These are phyloP conservation scores for Leccinum disarticulatum DNA, from an alignment of 768 basidiomycete genomes.

Conservation along the genomic window DNA sequence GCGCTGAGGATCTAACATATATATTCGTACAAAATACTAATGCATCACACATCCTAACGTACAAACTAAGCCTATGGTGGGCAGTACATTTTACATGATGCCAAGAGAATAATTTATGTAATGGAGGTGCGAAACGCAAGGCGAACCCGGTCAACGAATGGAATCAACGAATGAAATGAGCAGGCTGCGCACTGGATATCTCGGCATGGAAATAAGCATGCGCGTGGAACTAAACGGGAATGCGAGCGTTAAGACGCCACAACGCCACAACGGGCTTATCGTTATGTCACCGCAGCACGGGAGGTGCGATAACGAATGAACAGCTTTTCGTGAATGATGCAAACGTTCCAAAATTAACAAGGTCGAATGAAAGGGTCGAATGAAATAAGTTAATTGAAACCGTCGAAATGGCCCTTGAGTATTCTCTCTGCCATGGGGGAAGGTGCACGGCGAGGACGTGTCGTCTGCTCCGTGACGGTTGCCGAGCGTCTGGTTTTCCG, in stretches of 20 bases:
- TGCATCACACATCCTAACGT: conserved; percentile 15
- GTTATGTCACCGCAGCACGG: neutral
- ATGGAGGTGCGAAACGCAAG: conserved; percentile 9
- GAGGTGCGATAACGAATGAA: conserved; percentile 6
- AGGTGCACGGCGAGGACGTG: conserved; percentile 63
- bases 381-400: conserved; percentile 62
- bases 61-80: conserved; percentile 1
- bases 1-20: conserved; percentile 1
- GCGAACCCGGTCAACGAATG: neutral
- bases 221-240: conserved; percentile 2
- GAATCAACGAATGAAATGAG: conserved; percentile 12
- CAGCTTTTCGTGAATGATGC: neutral
- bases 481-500: conserved; percentile 55
- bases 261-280: conserved; percentile 4
- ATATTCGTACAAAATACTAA: conserved; percentile 23
- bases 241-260: conserved; percentile 14
- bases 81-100: conserved; percentile 6
- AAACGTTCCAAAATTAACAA: conserved; percentile 2
- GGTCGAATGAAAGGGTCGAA: conserved; percentile 1
- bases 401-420: conserved; percentile 88
- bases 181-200: conserved; percentile 25
- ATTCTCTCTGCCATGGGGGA: conserved; percentile 92
- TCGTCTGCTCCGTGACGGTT: conserved; percentile 47
- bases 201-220: conserved; percentile 7
- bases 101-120: conserved; percentile 6